These are phyloP conservation scores for Amylocystis lapponica DNA, from an alignment of 768 basidiomycete species.

Conservation along the genomic window DNA sequence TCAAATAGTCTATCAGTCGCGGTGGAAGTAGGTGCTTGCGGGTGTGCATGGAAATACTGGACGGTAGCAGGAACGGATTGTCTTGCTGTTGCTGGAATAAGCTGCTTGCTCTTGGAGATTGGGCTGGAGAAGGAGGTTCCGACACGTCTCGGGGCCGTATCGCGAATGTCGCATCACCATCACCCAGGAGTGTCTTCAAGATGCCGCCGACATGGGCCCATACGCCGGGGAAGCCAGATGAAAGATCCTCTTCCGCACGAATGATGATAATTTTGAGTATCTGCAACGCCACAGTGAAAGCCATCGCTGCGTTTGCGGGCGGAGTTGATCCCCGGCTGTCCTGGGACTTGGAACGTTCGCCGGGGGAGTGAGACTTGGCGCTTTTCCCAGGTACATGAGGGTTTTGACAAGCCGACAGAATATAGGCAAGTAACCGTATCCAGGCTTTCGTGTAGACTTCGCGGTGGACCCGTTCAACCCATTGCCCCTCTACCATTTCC, in stretches of 20 bases:
- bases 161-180: constrained; percentile 62
- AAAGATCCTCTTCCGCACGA: constrained; percentile 57
- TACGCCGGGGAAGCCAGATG: constrained; percentile 44
- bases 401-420: constrained; percentile 46
- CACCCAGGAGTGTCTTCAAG: constrained; percentile 43
- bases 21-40: constrained; percentile 33
- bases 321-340: constrained; percentile 33
- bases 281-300: constrained; percentile 49
- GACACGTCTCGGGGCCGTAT: constrained; percentile 33
- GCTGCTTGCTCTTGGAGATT: constrained; percentile 34
- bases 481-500: constrained; percentile 36
- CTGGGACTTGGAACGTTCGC: constrained; percentile 42
- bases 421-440: constrained; percentile 57
- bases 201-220: constrained; percentile 60
- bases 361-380: constrained; percentile 19
- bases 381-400: not conserved
- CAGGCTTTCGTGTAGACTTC: constrained; percentile 44
- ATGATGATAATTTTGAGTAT: constrained; percentile 62
- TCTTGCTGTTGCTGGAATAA: constrained; percentile 12
- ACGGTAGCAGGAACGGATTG: constrained; percentile 15
- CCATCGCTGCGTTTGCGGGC: constrained; percentile 22
- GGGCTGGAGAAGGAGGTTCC: constrained; percentile 43
- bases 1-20: constrained; percentile 60
- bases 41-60: constrained; percentile 17
- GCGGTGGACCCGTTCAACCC: constrained; percentile 42